phyloP scores from a whole-genome alignment of 2,329 filamentous ascomycete species.

The Aspergillus sp. region DNA sequence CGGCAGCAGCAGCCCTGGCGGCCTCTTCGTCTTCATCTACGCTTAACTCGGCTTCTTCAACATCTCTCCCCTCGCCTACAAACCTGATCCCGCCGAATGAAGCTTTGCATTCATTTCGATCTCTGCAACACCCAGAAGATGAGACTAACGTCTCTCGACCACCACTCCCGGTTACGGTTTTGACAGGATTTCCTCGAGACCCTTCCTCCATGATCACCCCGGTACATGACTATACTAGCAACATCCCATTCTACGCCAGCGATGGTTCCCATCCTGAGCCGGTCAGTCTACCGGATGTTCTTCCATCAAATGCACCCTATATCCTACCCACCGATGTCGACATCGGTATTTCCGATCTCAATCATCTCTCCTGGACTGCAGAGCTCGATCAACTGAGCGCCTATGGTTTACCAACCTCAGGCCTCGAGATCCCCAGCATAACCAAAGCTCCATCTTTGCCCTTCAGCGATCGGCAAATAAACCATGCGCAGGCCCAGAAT shows the following conservation, averaged over 20 bases:
- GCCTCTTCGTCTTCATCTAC: constrained; percentile 9
- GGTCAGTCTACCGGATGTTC: not conserved
- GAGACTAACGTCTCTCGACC: not conserved
- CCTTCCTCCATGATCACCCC: not conserved
- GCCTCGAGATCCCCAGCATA: not conserved
- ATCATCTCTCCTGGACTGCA: constrained; percentile 9
- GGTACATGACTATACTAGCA: not conserved
- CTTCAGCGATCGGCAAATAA: not conserved
- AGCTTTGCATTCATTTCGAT: constrained; percentile 27
- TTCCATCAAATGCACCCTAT: not conserved
- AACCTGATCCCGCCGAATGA: constrained; percentile 1
- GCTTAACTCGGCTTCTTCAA: constrained; percentile 29
- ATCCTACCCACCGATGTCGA: not conserved
- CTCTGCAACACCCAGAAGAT: not conserved
- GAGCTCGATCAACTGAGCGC: constrained; percentile 10
- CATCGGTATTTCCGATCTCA: not conserved
- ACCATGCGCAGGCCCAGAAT: not conserved
- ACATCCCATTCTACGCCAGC: not conserved
- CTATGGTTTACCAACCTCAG: not conserved
- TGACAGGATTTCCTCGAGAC: not conserved
- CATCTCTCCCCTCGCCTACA: constrained; percentile 21
- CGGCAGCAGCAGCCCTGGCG: not conserved
- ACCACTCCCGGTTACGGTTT: not conserved
- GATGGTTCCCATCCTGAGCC: not conserved
- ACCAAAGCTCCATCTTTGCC: not conserved